Evolutionary conservation across 495 filamentous ascomycete genomes (phyloP).

Genomic region (Penicillium psychrofluorescens): DNA sequence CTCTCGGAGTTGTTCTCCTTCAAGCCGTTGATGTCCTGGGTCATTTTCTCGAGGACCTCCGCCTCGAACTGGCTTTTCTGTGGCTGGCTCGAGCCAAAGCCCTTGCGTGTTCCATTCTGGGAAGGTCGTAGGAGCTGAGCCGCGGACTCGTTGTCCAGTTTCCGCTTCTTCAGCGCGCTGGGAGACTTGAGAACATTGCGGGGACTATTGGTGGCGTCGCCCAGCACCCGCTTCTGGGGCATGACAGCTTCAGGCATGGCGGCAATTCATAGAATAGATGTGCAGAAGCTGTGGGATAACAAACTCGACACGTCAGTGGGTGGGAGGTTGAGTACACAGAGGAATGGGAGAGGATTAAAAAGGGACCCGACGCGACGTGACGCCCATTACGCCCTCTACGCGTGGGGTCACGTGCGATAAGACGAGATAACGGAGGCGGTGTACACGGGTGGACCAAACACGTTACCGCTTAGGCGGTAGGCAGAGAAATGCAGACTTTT

Average conservation of each 20-base stretch:
- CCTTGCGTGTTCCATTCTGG: constrained; percentile 48
- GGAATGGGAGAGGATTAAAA: constrained; percentile 10
- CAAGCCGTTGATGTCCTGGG: constrained; percentile 79
- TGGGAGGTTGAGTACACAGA: neutral
- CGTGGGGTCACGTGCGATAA: constrained; percentile 17
- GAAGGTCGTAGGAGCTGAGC: constrained; percentile 52
- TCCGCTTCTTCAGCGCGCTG: constrained; percentile 64
- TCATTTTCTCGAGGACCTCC: constrained; percentile 88
- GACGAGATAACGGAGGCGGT: too few species aligned
- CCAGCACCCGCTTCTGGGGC: constrained; percentile 53
- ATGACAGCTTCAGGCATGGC: constrained; percentile 47
- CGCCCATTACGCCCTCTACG: constrained; percentile 21
- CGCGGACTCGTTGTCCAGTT: constrained; percentile 54
- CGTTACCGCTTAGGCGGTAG: too few species aligned
- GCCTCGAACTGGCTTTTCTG: constrained; percentile 86
- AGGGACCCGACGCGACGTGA: constrained; percentile 13
- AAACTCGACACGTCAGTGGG: neutral
- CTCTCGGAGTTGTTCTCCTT: constrained; percentile 82
- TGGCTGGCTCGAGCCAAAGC: constrained; percentile 67
- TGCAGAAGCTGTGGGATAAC: neutral
- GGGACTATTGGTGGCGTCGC: constrained; percentile 48
- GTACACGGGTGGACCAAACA: too few species aligned
- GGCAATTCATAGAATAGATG: constrained; percentile 9
- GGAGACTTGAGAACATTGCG: constrained; percentile 42
- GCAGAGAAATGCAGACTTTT: too few species aligned